Evolutionary conservation across 305 asterid genomes (phyloP).

Genomic region (Fraxinus dipetala): DNA sequence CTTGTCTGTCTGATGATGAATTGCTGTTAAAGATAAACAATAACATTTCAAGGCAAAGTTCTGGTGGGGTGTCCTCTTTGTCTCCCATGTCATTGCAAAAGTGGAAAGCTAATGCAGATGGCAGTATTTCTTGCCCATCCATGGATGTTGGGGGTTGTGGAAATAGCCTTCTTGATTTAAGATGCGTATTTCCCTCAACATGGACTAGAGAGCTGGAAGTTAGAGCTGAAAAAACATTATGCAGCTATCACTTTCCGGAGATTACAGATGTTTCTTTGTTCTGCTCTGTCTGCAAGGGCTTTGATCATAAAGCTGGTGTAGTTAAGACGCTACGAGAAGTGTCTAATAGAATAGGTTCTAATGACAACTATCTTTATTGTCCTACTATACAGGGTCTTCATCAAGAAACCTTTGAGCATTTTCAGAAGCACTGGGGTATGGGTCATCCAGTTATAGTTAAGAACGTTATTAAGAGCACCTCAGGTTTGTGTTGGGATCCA

Average conservation of each 20-base stretch:
- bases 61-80: constrained; percentile 28
- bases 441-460: constrained; percentile 91
- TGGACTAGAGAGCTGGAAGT: constrained; percentile 78
- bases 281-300: constrained; percentile 44
- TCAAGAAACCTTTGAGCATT: constrained; percentile 66
- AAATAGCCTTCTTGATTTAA: constrained; percentile 55
- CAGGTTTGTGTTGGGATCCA: constrained; percentile 85
- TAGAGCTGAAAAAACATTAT: constrained; percentile 58
- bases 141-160: constrained; percentile 77
- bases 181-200: constrained; percentile 58
- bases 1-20: constrained; percentile 38
- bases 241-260: constrained; percentile 47
- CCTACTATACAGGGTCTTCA: constrained; percentile 64
- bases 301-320: constrained; percentile 31
- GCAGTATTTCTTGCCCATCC: constrained; percentile 70
- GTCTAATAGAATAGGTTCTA: constrained; percentile 43
- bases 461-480: constrained; percentile 49
- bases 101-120: constrained; percentile 54
- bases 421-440: constrained; percentile 84
- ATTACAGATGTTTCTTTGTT: constrained; percentile 43
- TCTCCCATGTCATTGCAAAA: constrained; percentile 35
- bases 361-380: constrained; percentile 57
- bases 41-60: constrained; percentile 33
- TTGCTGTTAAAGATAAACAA: constrained; percentile 26
- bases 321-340: constrained; percentile 34